A percentile compares a stretch with the other conserved stretches of the same genome.
Conservation (phyloP, 495 filamentous ascomycete species). For the Podospora tetraspora region DNA sequence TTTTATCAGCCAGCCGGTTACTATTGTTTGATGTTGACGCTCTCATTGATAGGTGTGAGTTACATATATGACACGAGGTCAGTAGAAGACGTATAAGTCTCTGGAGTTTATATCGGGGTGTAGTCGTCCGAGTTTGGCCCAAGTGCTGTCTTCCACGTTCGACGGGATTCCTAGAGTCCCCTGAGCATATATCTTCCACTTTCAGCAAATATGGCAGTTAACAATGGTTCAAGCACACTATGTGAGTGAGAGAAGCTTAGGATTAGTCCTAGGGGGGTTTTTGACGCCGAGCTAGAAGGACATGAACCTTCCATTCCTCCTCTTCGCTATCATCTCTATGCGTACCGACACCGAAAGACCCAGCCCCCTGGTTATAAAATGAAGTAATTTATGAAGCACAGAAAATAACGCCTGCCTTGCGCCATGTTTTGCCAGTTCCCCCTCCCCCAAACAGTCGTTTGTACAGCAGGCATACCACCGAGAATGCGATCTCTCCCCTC, state of each 20-base stretch:
- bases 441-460: neutral
- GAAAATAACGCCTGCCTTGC: neutral
- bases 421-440: neutral
- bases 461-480: neutral
- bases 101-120: no score
- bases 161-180: no score
- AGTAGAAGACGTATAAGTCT: no score
- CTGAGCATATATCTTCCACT: no score
- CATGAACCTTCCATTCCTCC: neutral
- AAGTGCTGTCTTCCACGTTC: no score
- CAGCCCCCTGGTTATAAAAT: neutral
- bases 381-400: neutral
- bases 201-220: no score
- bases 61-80: no score
- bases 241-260: neutral
- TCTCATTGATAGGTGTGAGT: no score
- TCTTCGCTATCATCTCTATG: neutral
- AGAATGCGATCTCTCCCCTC: neutral
- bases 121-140: no score
- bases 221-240: no score
- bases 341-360: neutral
- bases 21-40: neutral
- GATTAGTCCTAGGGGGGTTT: neutral
- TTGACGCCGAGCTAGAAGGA: no score
- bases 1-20: constrained; percentile 3